Conservation (phyloP, 345 rosid species). For the Populus simonii region DNA sequence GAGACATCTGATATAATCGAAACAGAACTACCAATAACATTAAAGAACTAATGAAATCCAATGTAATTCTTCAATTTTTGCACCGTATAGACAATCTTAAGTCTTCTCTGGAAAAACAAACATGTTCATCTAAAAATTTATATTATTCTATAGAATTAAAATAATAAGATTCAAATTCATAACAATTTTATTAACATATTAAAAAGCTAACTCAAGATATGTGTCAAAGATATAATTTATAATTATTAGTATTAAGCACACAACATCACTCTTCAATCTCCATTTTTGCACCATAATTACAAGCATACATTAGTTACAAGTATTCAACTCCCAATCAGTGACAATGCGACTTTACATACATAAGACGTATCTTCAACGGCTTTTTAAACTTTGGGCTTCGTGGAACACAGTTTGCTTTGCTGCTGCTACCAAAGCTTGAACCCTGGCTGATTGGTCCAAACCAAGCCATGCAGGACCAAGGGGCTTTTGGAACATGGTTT, state of each 20-base stretch:
- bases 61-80: background rate
- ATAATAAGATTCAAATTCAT: no score
- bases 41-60: background rate
- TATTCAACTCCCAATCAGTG: background rate
- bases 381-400: background rate
- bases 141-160: no score
- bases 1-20: background rate
- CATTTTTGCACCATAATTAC: background rate
- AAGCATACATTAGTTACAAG: background rate
- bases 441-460: background rate
- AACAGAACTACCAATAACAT: background rate
- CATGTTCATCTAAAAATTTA: no score
- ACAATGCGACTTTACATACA: no score
- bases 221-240: no score
- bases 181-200: no score
- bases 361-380: background rate
- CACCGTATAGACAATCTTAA: background rate
- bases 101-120: no score
- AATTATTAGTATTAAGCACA: background rate
- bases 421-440: background rate
- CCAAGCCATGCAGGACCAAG: background rate
- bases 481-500: background rate
- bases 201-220: no score
- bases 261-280: background rate
- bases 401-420: background rate